A percentile compares a stretch with the other conserved stretches of the same genome.
phyloP scores from a whole-genome alignment of 129 eudicot species.

The Ambrosia trifida region DNA sequence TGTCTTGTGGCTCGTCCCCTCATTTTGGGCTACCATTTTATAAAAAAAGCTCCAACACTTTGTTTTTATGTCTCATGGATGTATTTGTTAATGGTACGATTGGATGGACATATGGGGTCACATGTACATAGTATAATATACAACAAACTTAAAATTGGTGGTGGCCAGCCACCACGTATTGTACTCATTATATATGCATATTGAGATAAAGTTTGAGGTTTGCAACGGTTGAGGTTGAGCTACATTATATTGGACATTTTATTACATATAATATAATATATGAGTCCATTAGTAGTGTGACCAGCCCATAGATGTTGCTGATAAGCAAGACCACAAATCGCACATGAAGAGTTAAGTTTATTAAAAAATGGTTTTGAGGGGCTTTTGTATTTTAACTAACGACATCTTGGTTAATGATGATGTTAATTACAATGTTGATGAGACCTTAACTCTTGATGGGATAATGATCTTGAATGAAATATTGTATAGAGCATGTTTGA shows the following conservation, averaged over 20 bases:
- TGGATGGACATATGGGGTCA: conserved; percentile 43
- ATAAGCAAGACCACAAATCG: not conserved
- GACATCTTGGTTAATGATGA: too few relatives aligned
- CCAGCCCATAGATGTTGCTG: not conserved
- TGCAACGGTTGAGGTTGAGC: conserved; percentile 18
- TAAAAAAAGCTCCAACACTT: conserved; percentile 39
- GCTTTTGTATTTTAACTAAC: too few relatives aligned
- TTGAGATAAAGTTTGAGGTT: conserved; percentile 14
- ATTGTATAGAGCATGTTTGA: too few relatives aligned
- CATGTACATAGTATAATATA: conserved; percentile 12
- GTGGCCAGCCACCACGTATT: conserved; percentile 1
- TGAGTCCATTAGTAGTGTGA: conserved; percentile 19
- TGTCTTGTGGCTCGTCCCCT: not conserved
- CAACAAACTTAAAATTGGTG: conserved; percentile 20
- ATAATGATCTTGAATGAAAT: too few relatives aligned
- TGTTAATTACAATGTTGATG: too few relatives aligned
- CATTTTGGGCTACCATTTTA: too few relatives aligned
- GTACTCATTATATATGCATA: conserved; percentile 3
- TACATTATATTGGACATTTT: not conserved
- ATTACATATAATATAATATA: not conserved
- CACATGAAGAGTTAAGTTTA: too few relatives aligned
- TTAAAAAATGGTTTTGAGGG: too few relatives aligned
- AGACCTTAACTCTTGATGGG: too few relatives aligned
- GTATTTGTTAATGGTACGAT: conserved; percentile 37
- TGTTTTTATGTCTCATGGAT: conserved; percentile 36